A percentile compares a stretch with the other conserved stretches of the same genome.
These are phyloP conservation scores for Sporothrix brasiliensis DNA, from an alignment of 2,329 filamentous ascomycete species.

Conservation along the genomic window DNA sequence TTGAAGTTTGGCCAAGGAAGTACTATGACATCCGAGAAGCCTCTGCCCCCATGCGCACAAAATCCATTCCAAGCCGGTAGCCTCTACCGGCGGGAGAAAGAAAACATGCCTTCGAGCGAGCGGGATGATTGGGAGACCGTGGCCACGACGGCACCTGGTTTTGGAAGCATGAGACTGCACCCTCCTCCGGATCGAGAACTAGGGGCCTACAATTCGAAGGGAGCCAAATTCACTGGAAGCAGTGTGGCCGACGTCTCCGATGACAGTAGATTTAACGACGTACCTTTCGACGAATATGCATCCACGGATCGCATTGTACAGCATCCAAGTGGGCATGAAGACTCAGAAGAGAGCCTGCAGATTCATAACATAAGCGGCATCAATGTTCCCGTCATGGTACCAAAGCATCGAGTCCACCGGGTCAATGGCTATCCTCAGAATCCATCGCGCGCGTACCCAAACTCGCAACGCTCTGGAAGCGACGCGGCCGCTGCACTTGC, in stretches of 20 bases:
- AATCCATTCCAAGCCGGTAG: not conserved
- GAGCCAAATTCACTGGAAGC: conserved; percentile 42
- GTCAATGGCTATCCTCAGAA: conserved; percentile 43
- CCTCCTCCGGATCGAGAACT: not conserved
- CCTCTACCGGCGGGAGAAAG: not conserved
- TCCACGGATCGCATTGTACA: conserved; percentile 41
- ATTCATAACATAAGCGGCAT: conserved; percentile 36
- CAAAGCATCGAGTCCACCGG: conserved; percentile 41
- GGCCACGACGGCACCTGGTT: conserved; percentile 41
- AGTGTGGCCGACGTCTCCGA: conserved; percentile 54
- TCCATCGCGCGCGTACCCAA: conserved; percentile 34
- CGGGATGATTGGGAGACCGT: conserved; percentile 49
- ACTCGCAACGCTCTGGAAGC: conserved; percentile 11
- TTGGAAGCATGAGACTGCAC: conserved; percentile 37
- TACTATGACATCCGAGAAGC: not conserved
- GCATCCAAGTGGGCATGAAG: conserved; percentile 34
- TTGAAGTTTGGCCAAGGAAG: not conserved
- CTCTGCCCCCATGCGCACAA: not conserved
- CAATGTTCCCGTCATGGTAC: conserved; percentile 40
- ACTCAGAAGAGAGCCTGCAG: conserved; percentile 33
- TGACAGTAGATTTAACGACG: conserved; percentile 32
- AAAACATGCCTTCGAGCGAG: conserved; percentile 39
- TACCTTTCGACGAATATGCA: conserved; percentile 36
- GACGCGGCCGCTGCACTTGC: conserved; percentile 23
- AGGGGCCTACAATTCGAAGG: conserved; percentile 24